Conservation (phyloP, 768 basidiomycete species). For the Amanita thiersii region DNA sequence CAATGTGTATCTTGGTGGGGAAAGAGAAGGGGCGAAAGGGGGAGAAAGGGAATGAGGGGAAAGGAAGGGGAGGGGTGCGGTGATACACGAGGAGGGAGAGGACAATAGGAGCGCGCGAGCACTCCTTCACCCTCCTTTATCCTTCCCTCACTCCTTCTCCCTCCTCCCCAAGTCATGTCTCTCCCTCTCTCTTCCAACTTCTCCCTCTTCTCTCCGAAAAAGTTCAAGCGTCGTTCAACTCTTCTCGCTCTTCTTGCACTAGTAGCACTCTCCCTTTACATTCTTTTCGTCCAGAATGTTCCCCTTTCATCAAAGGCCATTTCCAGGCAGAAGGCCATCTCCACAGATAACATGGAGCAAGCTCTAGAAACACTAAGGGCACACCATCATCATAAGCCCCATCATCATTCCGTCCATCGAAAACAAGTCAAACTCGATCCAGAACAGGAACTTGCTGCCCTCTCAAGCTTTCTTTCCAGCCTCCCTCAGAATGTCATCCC, state of each 20-base stretch:
- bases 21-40: no score
- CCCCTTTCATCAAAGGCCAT: constrained; percentile 28
- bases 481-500: constrained; percentile 74
- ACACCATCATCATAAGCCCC: constrained; percentile 1
- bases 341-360: constrained; percentile 28
- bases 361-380: constrained; percentile 13
- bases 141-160: no score
- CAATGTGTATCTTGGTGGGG: no score
- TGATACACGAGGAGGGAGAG: no score
- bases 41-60: not conserved
- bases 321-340: constrained; percentile 23
- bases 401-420: constrained; percentile 7
- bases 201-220: constrained; percentile 30
- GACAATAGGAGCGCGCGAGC: no score
- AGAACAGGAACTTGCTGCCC: constrained; percentile 64
- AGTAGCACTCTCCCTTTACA: constrained; percentile 42
- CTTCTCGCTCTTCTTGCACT: constrained; percentile 47
- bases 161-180: not conserved
- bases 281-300: constrained; percentile 42
- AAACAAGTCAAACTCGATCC: constrained; percentile 40
- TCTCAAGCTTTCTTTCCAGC: constrained; percentile 66
- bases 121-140: not conserved
- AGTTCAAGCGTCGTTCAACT: constrained; percentile 44
- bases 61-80: not conserved
- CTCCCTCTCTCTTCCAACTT: constrained; percentile 8